Percentiles rank a stretch among this genome's conserved stretches.
These are phyloP conservation scores for Pouteria campechiana DNA, from an alignment of 179 eudicot genomes.

Conservation along the genomic window DNA sequence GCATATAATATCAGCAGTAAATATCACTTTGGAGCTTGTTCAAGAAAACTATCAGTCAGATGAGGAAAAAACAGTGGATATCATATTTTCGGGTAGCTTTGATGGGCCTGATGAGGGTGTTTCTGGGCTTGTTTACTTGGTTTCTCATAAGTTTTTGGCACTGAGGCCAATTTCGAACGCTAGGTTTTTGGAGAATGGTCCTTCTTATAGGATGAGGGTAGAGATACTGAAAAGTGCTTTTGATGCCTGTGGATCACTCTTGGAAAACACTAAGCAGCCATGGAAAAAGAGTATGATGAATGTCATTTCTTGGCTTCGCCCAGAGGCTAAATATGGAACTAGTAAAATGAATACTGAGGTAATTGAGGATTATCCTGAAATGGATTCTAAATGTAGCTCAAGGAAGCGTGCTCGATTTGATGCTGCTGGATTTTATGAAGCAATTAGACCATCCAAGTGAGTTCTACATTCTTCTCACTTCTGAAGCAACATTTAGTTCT, in stretches of 20 bases:
- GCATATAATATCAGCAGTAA: conserved; percentile 47
- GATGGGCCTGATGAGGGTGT: conserved; percentile 85
- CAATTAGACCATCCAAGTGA: conserved; percentile 89
- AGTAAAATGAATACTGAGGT: conserved; percentile 12
- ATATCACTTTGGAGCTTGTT: conserved; percentile 40
- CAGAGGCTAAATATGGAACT: conserved; percentile 74
- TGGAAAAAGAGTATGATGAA: conserved; percentile 94
- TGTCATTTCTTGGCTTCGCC: conserved; percentile 90
- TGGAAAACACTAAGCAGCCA: conserved; percentile 48
- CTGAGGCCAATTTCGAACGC: conserved; percentile 53
- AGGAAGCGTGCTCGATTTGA: conserved; percentile 46
- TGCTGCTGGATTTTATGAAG: conserved; percentile 82
- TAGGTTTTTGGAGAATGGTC: conserved; percentile 19
- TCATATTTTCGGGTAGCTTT: conserved; percentile 53
- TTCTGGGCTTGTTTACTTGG: conserved; percentile 66
- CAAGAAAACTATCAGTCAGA: conserved; percentile 19
- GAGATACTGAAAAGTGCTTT: conserved; percentile 59
- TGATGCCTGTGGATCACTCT: conserved; percentile 67
- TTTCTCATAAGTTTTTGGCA: conserved; percentile 49
- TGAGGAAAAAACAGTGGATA: conserved; percentile 21
- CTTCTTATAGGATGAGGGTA: conserved; percentile 54
- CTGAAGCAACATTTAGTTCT: no score
- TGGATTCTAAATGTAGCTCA: conserved; percentile 8
- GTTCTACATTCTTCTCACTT: conserved; percentile 15
- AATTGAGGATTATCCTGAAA: conserved; percentile 6